Evolutionary conservation across 2,329 filamentous ascomycete species (phyloP).

Genomic region (Sporothrix curviconia): DNA sequence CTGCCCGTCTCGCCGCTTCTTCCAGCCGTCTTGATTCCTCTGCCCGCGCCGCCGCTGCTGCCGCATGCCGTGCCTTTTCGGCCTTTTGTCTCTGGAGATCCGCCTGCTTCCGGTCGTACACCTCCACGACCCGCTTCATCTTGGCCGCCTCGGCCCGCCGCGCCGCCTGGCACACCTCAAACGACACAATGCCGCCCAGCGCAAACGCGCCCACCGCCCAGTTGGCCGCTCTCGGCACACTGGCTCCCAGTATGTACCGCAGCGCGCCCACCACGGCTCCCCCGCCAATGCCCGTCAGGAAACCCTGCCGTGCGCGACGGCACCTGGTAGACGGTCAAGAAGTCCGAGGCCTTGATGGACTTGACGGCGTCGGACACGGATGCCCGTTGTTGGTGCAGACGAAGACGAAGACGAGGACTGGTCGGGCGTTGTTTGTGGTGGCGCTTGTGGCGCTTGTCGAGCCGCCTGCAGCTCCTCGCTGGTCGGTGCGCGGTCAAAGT

Average conservation of each 20-base stretch:
- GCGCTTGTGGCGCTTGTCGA: neutral
- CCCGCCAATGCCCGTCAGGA: conserved; percentile 74
- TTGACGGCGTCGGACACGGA: conserved; percentile 57
- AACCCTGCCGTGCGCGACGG: conserved; percentile 79
- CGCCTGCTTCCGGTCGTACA: conserved; percentile 66
- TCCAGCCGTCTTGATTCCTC: conserved; percentile 24
- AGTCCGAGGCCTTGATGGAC: conserved; percentile 61
- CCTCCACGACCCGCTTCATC: conserved; percentile 79
- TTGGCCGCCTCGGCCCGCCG: conserved; percentile 69
- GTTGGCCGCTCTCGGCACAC: conserved; percentile 64
- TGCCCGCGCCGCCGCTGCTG: conserved; percentile 33
- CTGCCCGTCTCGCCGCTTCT: conserved; percentile 23
- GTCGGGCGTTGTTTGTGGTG: neutral
- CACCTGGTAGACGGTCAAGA: conserved; percentile 64
- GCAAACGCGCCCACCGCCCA: conserved; percentile 79
- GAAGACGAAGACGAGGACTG: neutral
- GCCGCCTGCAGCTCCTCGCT: conserved; percentile 27
- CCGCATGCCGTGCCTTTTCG: conserved; percentile 35
- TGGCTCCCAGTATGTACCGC: conserved; percentile 64
- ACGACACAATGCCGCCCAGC: conserved; percentile 61
- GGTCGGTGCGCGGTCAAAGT: conserved; percentile 20
- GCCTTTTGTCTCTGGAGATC: conserved; percentile 50
- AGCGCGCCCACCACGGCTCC: conserved; percentile 71
- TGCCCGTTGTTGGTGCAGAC: conserved; percentile 17
- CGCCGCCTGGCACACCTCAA: conserved; percentile 77